Evolutionary conservation across 2,329 filamentous ascomycete species (phyloP).

Genomic region (Juglanconis oblonga): DNA sequence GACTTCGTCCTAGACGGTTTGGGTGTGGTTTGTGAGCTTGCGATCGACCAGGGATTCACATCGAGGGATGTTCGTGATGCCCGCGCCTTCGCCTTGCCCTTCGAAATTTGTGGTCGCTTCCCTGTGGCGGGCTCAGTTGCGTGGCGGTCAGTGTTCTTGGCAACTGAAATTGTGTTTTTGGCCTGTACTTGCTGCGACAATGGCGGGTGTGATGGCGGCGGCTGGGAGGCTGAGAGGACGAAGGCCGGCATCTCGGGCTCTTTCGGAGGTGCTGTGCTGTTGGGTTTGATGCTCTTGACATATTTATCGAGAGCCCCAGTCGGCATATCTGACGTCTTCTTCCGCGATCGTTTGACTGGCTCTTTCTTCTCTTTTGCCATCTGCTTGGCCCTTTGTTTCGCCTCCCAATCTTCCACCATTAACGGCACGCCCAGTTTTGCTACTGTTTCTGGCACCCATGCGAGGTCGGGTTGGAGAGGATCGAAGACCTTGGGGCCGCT

Average conservation of each 20-base stretch:
- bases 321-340: conserved; percentile 23
- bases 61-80: conserved; percentile 22
- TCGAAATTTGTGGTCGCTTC: conserved; percentile 26
- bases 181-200: neutral
- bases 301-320: conserved; percentile 36
- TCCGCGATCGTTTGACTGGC: conserved; percentile 16
- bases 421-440: conserved; percentile 63
- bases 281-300: conserved; percentile 34
- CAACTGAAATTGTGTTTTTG: neutral
- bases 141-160: neutral
- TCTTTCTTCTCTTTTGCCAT: conserved; percentile 16
- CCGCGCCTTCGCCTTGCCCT: conserved; percentile 18
- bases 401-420: conserved; percentile 64
- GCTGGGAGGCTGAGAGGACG: neutral
- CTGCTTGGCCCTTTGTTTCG: conserved; percentile 31
- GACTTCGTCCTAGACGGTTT: conserved; percentile 22
- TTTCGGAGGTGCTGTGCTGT: neutral
- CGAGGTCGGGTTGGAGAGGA: conserved; percentile 60
- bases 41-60: conserved; percentile 39
- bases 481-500: conserved; percentile 50
- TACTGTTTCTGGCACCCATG: conserved; percentile 67
- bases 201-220: neutral
- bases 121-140: conserved; percentile 19
- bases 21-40: conserved; percentile 33
- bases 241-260: neutral